Base-by-base conservation (phyloP, 1,139 yeast species). In the Suhomyces bolitotheri region DNA sequence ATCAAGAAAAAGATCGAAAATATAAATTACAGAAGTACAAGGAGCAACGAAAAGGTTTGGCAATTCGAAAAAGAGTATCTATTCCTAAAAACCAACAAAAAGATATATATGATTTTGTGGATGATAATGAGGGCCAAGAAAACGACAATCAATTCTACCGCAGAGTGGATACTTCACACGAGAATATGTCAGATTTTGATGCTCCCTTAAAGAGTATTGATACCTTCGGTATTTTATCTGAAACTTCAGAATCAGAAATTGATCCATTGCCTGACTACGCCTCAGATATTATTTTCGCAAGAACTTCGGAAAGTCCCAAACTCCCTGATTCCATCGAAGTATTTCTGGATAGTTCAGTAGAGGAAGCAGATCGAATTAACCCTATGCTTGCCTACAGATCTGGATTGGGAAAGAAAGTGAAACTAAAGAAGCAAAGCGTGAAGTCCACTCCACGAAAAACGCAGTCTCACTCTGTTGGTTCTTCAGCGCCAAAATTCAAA, bases 11-110 rank as follows among this genome's bases (percentile, higher is more conserved):
- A 4, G 25, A 16, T 6, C 19, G 25, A 24, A 15, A 16, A 1
- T 29, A 31, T 10, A 22, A 28, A 14, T 14, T 34, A 13, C 27
- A 29, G 6, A 14, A 21, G 2, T 34, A 34, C 16, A 16, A 23
- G 9, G 24, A 34, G 5, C 33, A 29, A 13, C n/a, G 73, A 22
- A 64, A 58, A 38, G 75, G 74, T 3, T 45, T 66, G 36, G 74
- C 73, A 3, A 44, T 64, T 7, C 55, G 52, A 38, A 66, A 66
- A 31, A 33, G 23, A 1, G 11, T 13, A 12, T 16, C 21, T 4
- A 7, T 25, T 11, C 22, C 28, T 9, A 28, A 24, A 21, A 3
- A 14, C 3, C 4, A 16, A 7, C 7, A 27, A 5, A 25, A 26
- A 14, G 40, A 34, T 12, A 29, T 34, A 4, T 40, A 35, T 19